Conservation (phyloP, 257 asterid species). For the Coffea eugenioides region DNA sequence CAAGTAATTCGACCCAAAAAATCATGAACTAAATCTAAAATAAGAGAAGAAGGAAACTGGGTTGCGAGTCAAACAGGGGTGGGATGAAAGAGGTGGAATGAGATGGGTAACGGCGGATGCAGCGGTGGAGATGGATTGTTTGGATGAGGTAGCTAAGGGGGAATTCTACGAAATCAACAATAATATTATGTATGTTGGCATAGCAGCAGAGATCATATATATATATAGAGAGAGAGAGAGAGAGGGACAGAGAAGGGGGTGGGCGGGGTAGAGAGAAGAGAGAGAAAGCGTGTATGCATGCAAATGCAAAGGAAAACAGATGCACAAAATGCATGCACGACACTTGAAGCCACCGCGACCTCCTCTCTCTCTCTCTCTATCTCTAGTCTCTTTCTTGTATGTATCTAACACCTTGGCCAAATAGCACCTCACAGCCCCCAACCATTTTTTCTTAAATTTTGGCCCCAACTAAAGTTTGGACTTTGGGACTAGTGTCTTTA, state of each 20-base stretch:
- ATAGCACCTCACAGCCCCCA: not conserved
- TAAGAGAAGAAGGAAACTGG: not conserved
- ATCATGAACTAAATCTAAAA: constrained; percentile 34
- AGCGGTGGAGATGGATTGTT: constrained; percentile 31
- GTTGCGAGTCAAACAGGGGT: too few species aligned
- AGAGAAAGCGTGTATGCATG: constrained; percentile 63
- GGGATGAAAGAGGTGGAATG: not conserved
- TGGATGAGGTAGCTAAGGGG: constrained; percentile 18
- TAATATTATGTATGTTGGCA: not conserved
- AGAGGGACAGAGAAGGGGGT: constrained; percentile 24
- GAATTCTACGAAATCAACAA: not conserved
- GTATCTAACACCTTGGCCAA: too few species aligned
- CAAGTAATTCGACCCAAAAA: not conserved
- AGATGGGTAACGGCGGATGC: constrained; percentile 34
- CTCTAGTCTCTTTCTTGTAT: not conserved
- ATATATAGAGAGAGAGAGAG: constrained; percentile 17
- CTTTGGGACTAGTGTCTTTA: not conserved
- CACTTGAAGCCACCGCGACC: constrained; percentile 51
- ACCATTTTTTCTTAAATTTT: not conserved
- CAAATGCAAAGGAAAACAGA: constrained; percentile 42
- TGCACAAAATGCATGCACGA: constrained; percentile 97
- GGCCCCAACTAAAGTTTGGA: constrained; percentile 2
- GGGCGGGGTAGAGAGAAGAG: constrained; percentile 25
- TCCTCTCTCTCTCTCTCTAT: not conserved
- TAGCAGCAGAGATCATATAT: not conserved